Base-by-base conservation (phyloP, 2,329 filamentous ascomycete species). In the Claviceps pusilla region DNA sequence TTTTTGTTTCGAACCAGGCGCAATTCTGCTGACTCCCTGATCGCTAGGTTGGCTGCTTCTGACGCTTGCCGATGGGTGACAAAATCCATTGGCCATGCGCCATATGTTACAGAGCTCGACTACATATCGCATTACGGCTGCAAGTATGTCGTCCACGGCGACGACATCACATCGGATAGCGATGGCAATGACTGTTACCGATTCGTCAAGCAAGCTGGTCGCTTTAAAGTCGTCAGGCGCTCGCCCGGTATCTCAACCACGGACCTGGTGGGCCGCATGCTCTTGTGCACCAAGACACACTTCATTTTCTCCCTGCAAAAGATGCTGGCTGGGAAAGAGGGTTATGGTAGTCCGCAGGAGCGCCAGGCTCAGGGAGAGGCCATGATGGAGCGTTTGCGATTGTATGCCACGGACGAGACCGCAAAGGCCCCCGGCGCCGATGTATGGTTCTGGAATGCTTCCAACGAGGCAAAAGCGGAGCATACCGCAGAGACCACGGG, bases 111-210 rank as follows among this genome's bases (percentile, higher is more conserved):
- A 28, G 85, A 85, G 57, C 79, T 97, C 50, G 84, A 86, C 50
- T 98, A 90, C 88, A 95, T 98, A 64, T 85, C 85, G 55, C 89
- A 95, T 70, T 96, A 93, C 68, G 90, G 93, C 58, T 97, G 93
- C 76, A 82, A 86, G 65, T 97, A 91, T 68, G 93, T 97, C 46
- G 91, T 95, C 2, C 91, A 97, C 69, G 91, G 91, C 57, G 93
- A 97, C 69, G 91, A 97, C 70, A 95, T 97, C 65, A 97, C 93
- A 3, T 95, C 89, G 0, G 93, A 98, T 70, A 87, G 86, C 66
- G 83, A 83, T 60, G 93, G 93, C 46, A 86, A 95, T 68, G 93
- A 98, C 73, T 97, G 91, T 73, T 98, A 98, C 73, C 87, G 93
- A 57, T 97, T 91, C 65, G 93, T 98, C 64, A 98, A 98, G 72